Conservation (phyloP, 495 filamentous ascomycete species). For the Penicillium diatomitis region DNA sequence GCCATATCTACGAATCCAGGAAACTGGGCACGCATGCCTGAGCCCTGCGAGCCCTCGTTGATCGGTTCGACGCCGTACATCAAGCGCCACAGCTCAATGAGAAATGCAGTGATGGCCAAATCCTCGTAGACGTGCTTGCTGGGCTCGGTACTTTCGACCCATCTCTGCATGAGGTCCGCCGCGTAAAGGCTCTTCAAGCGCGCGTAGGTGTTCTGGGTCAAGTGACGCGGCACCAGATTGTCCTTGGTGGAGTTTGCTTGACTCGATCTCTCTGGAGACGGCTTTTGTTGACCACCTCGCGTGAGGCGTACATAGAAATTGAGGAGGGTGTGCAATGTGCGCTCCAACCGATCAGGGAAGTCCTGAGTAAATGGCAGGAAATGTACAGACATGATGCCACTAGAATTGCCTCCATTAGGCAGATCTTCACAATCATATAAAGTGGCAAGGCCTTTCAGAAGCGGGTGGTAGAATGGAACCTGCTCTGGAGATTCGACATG, state of each 20-base stretch:
- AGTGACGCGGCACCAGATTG: slow-evolving; percentile 59
- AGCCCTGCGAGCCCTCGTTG: slow-evolving; percentile 9
- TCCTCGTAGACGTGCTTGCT: slow-evolving; percentile 94
- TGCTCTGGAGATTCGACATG: slow-evolving; percentile 52
- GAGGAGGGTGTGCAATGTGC: slow-evolving; percentile 64
- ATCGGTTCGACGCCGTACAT: slow-evolving; percentile 53
- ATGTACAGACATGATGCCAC: slow-evolving; percentile 19
- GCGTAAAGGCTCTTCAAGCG: slow-evolving; percentile 74
- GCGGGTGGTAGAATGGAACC: slow-evolving; percentile 82
- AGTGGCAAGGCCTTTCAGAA: slow-evolving; percentile 62
- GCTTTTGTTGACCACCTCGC: slow-evolving; percentile 36
- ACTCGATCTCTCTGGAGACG: background rate
- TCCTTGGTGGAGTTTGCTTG: slow-evolving; percentile 51
- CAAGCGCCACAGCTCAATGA: slow-evolving; percentile 83
- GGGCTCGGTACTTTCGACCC: slow-evolving; percentile 82
- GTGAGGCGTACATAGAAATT: slow-evolving; percentile 69
- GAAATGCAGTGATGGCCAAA: slow-evolving; percentile 81
- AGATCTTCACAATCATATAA: slow-evolving; percentile 48
- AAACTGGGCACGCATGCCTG: slow-evolving; percentile 33
- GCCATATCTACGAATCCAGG: slow-evolving; percentile 94
- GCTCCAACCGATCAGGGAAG: slow-evolving; percentile 45
- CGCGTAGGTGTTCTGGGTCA: slow-evolving; percentile 71
- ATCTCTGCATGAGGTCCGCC: slow-evolving; percentile 50
- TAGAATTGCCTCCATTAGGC: background rate
- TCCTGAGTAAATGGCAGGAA: slow-evolving; percentile 20